Conservation (phyloP, 2,329 filamentous ascomycete species). For the Coniochaeta sp. region DNA sequence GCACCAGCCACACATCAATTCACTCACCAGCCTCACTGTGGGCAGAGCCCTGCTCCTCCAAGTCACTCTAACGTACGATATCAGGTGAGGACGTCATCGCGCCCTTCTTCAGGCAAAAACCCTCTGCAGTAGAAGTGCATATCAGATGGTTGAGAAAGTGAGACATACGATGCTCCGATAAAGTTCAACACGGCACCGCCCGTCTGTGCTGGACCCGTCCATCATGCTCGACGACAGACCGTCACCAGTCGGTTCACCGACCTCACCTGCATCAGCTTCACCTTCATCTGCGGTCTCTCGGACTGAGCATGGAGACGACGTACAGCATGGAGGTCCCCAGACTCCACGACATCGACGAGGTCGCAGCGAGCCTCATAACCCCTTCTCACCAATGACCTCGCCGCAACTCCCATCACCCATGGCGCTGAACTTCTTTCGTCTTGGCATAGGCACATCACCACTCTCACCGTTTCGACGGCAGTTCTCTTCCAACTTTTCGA, state of each 20-base stretch:
- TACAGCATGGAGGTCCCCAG: background rate
- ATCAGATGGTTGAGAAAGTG: background rate
- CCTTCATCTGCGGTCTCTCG: background rate
- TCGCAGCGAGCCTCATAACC: background rate
- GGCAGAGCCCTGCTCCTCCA: background rate
- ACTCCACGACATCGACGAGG: background rate
- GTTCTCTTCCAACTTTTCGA: conserved; percentile 14
- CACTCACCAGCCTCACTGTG: background rate
- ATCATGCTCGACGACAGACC: background rate
- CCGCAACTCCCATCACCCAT: conserved; percentile 16
- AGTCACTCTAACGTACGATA: background rate
- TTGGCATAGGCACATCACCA: conserved; percentile 20
- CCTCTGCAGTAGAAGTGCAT: no score
- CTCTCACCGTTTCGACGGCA: conserved; percentile 23
- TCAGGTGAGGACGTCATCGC: background rate
- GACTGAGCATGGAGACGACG: background rate
- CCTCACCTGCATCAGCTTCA: background rate
- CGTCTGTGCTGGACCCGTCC: background rate
- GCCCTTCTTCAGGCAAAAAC: background rate
- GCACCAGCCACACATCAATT: background rate
- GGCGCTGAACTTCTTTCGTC: conserved; percentile 20
- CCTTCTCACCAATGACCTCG: conserved; percentile 12
- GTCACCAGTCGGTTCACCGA: background rate
- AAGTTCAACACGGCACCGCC: background rate
- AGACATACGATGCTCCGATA: background rate